Evolutionary conservation across 129 eudicot species (phyloP).

Genomic region (Chrysanthemum makinoi): DNA sequence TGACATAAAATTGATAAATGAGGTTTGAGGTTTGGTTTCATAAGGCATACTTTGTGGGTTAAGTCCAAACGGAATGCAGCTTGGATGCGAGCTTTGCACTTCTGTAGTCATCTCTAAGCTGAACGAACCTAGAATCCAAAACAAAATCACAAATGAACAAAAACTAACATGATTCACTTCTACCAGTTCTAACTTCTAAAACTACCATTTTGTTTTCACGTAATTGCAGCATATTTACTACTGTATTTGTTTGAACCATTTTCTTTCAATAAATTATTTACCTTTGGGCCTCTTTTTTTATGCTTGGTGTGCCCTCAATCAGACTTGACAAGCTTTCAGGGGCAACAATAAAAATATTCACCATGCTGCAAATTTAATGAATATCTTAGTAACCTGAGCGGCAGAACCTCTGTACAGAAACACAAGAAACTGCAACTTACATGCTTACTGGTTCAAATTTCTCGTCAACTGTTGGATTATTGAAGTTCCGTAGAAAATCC

Average conservation of each 20-base stretch:
- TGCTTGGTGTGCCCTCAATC: slow-evolving; percentile 87
- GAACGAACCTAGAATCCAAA: slow-evolving; percentile 55
- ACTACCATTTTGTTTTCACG: neutral
- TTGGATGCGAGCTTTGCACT: slow-evolving; percentile 75
- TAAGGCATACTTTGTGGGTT: slow-evolving; percentile 25
- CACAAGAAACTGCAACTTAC: slow-evolving; percentile 46
- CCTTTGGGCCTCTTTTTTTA: slow-evolving; percentile 88
- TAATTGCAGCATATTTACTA: neutral
- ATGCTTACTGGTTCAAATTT: slow-evolving; percentile 84
- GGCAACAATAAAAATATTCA: slow-evolving; percentile 75
- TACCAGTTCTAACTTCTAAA: neutral
- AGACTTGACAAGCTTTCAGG: slow-evolving; percentile 87
- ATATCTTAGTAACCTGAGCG: slow-evolving; percentile 8
- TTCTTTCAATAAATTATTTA: slow-evolving; percentile 22
- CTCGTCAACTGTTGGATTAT: slow-evolving; percentile 85
- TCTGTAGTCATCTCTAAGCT: slow-evolving; percentile 82
- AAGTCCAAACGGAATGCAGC: slow-evolving; percentile 64
- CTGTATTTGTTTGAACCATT: neutral
- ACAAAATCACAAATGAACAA: neutral
- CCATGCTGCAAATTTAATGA: slow-evolving; percentile 49
- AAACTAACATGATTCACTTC: slow-evolving; percentile 3
- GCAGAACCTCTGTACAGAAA: neutral
- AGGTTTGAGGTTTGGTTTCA: neutral
- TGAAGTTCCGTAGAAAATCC: slow-evolving; percentile 78
- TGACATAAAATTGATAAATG: too few relatives aligned